Conservation (phyloP, 2,329 filamentous ascomycete species). For the Bertia moriformis region DNA sequence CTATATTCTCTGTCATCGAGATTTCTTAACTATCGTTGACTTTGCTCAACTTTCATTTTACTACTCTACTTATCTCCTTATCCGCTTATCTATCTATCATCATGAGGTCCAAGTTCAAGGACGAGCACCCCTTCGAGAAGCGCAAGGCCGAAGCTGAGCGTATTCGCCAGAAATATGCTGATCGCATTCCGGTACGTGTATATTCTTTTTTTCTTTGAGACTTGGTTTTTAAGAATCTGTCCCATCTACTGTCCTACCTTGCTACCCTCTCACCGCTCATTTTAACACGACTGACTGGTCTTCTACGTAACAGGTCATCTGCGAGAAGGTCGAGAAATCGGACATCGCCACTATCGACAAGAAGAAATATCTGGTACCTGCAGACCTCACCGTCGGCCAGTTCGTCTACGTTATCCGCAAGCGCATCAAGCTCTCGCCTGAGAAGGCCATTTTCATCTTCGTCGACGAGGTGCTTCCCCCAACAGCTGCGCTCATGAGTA, state of each 20-base stretch:
- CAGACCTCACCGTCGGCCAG: slow-evolving; percentile 95
- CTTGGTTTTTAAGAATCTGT: no score
- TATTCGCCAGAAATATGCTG: slow-evolving; percentile 96
- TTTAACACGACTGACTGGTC: not conserved
- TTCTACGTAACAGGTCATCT: slow-evolving; percentile 61
- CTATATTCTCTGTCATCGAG: slow-evolving; percentile 6
- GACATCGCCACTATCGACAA: slow-evolving; percentile 99
- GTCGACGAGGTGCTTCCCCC: slow-evolving; percentile 95
- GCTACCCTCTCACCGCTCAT: slow-evolving; percentile 7
- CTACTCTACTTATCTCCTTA: slow-evolving; percentile 5
- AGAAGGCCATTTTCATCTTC: slow-evolving; percentile 99
- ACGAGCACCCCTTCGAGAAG: slow-evolving; percentile 99
- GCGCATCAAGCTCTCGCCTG: slow-evolving; percentile 96
- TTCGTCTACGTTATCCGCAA: slow-evolving; percentile 99
- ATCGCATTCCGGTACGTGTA: slow-evolving; percentile 83
- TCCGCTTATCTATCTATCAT: slow-evolving; percentile 27
- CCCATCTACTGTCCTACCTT: not conserved
- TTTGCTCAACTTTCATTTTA: slow-evolving; percentile 2
- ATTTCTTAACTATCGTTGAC: slow-evolving; percentile 9
- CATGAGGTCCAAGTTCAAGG: slow-evolving; percentile 99
- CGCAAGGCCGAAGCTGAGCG: slow-evolving; percentile 99
- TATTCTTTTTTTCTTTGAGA: slow-evolving; percentile 4
- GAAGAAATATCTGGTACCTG: slow-evolving; percentile 98
- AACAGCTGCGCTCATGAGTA: slow-evolving; percentile 95
- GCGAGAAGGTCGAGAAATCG: slow-evolving; percentile 98